These are phyloP conservation scores for Amanita rimosa DNA, from an alignment of 768 basidiomycete species.

Conservation along the genomic window DNA sequence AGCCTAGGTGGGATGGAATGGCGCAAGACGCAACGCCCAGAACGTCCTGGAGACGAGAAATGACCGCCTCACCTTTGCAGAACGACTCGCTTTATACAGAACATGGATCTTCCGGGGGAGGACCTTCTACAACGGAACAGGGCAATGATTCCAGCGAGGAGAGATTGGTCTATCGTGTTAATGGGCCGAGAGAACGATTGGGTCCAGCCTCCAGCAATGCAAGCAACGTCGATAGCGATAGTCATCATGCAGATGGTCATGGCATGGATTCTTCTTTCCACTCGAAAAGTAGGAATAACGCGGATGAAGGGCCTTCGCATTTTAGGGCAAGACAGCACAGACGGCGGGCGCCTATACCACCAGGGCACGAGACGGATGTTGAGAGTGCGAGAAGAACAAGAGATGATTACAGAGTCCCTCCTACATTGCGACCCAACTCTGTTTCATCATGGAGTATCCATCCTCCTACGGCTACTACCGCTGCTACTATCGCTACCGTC, in stretches of 20 bases:
- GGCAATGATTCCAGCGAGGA: slow-evolving; percentile 2
- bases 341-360: not conserved
- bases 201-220: not conserved
- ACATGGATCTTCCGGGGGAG: not conserved
- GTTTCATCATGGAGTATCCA: slow-evolving; percentile 4
- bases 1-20: not conserved
- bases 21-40: slow-evolving; percentile 1
- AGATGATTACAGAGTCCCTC: not conserved
- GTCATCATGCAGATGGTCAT: not conserved
- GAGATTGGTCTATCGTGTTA: slow-evolving; percentile 1
- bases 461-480: not conserved
- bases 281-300: not conserved
- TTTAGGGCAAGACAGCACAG: not conserved
- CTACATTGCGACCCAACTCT: not conserved
- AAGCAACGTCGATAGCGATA: not conserved
- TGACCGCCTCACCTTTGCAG: not conserved
- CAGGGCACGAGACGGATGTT: slow-evolving; percentile 7
- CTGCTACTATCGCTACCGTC: slow-evolving; percentile 1
- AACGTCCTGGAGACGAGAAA: not conserved
- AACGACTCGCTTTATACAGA: not conserved
- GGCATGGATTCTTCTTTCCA: not conserved
- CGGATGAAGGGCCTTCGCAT: not conserved
- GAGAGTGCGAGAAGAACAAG: slow-evolving; percentile 2
- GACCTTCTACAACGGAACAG: not conserved
- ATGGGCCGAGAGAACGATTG: not conserved